phyloP scores from a whole-genome alignment of 371 early-diverging fungal genomes.

The Mucor irregularis region DNA sequence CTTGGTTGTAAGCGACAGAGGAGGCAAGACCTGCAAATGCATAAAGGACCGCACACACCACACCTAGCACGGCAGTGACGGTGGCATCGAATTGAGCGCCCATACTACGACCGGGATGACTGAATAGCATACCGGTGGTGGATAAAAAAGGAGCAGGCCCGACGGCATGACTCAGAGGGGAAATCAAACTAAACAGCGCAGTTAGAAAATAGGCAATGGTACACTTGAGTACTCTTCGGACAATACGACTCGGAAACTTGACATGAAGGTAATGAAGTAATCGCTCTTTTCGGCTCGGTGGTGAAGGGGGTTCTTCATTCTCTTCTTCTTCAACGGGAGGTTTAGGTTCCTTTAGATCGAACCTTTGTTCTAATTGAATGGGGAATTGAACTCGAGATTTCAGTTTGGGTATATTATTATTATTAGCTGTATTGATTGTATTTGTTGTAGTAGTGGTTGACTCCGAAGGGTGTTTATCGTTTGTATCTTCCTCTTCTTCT shows the following conservation, averaged over 20 bases:
- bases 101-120: slow-evolving; percentile 54
- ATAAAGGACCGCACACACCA: slow-evolving; percentile 36
- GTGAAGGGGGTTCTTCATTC: background rate
- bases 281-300: slow-evolving; percentile 11
- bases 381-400: slow-evolving; percentile 15
- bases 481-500: slow-evolving; percentile 5
- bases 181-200: slow-evolving; percentile 44
- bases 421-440: too few relatives aligned
- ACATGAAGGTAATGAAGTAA: slow-evolving; percentile 24
- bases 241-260: slow-evolving; percentile 51
- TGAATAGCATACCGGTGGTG: slow-evolving; percentile 47
- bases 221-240: slow-evolving; percentile 57
- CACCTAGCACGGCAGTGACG: slow-evolving; percentile 42
- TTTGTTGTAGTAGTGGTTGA: too few relatives aligned
- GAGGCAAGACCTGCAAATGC: slow-evolving; percentile 37
- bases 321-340: slow-evolving; percentile 21
- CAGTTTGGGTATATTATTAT: background rate
- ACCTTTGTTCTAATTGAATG: slow-evolving; percentile 11
- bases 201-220: slow-evolving; percentile 51
- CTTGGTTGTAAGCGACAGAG: slow-evolving; percentile 35
- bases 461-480: too few relatives aligned
- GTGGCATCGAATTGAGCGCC: slow-evolving; percentile 55
- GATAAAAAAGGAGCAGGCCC: slow-evolving; percentile 47
- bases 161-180: slow-evolving; percentile 28
- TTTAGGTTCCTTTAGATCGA: slow-evolving; percentile 14